phyloP scores from a whole-genome alignment of 495 filamentous ascomycete species.

The Neurospora sp. region DNA sequence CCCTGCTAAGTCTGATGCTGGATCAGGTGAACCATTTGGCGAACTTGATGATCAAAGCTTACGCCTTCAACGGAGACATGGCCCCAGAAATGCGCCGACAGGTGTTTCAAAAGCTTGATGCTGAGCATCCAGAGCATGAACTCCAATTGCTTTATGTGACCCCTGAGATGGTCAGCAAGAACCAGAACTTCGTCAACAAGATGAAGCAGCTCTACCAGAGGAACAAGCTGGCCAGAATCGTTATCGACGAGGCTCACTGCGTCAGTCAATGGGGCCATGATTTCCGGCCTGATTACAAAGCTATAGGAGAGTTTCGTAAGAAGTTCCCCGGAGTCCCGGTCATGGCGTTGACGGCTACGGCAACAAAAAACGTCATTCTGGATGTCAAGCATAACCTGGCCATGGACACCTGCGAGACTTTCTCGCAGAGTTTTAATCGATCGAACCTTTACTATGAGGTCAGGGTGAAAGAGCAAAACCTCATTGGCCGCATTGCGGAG shows the following conservation, averaged over 20 bases:
- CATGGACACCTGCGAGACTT: conserved; percentile 65
- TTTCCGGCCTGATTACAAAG: conserved; percentile 93
- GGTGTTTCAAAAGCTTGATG: conserved; percentile 51
- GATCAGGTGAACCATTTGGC: conserved; percentile 82
- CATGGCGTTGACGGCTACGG: conserved; percentile 92
- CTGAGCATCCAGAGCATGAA: conserved; percentile 51
- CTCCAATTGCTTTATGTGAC: conserved; percentile 89
- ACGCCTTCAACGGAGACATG: conserved; percentile 68
- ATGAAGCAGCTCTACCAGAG: conserved; percentile 54
- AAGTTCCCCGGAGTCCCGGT: conserved; percentile 70
- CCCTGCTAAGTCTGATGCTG: conserved; percentile 88
- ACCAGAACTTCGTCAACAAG: conserved; percentile 45
- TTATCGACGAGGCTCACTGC: conserved; percentile 97
- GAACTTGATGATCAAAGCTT: conserved; percentile 65
- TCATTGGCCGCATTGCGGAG: conserved; percentile 55
- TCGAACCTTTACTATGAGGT: conserved; percentile 88
- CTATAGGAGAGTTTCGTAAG: conserved; percentile 59
- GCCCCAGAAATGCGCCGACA: conserved; percentile 40
- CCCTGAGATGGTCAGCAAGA: conserved; percentile 91
- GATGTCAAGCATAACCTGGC: conserved; percentile 83
- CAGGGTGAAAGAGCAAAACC: conserved; percentile 40
- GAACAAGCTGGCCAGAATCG: conserved; percentile 71
- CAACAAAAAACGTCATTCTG: conserved; percentile 80
- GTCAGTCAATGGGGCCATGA: conserved; percentile 99
- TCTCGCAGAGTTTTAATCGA: conserved; percentile 88